Evolutionary conservation across 805 yeast species (phyloP), one percentile per base, ranked within the genome.

Genomic region (Blastobotrys parvus): DNA sequence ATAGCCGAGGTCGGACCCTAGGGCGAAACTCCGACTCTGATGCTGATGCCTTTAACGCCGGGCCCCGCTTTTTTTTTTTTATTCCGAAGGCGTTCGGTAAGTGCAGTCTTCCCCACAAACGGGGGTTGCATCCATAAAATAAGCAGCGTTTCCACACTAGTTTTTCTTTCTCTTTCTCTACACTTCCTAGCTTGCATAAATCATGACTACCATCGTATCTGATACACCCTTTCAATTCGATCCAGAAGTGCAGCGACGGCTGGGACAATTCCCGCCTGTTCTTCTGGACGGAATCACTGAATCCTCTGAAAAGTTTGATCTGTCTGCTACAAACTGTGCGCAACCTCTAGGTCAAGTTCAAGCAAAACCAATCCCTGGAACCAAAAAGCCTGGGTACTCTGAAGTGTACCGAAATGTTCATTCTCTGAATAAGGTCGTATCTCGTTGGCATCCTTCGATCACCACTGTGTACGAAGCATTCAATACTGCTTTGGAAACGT

Each of bases 351-450:
- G 59, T 20, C 50, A 55, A 40, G 47, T 53, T 18, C 72, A 67
- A 53, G 67, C 68, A 4, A 57, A 57, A 1, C 58, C 69, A 6
- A 38, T 74, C 1, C 71, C 75, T 1, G 65, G 66, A 19, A 48
- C 71, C 10, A 55, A 57, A 27, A 54, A 62, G 43, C 63, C 62
- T 1, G 80, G 79, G 4, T 72, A 59, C 57, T 74, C 82, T 21
- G 69, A 74, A 1, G 57, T 74, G 6, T 80, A 69, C 55, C 62
- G 86, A 43, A 76, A 68, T 51, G 57, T 59, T 10, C 51, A 60
- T 11, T 49, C 64, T 4, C 57, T 62, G 15, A 64, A 60, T 20
- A 51, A 54, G 11, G 50, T 61, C 18, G 31, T 60, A 10, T 48
- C 58, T 35, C 35, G 54, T 10, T 42, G 65, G 38, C 59, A 64